phyloP scores from a whole-genome alignment of 2,329 filamentous ascomycete genomes.

The Lomentospora prolificans region DNA sequence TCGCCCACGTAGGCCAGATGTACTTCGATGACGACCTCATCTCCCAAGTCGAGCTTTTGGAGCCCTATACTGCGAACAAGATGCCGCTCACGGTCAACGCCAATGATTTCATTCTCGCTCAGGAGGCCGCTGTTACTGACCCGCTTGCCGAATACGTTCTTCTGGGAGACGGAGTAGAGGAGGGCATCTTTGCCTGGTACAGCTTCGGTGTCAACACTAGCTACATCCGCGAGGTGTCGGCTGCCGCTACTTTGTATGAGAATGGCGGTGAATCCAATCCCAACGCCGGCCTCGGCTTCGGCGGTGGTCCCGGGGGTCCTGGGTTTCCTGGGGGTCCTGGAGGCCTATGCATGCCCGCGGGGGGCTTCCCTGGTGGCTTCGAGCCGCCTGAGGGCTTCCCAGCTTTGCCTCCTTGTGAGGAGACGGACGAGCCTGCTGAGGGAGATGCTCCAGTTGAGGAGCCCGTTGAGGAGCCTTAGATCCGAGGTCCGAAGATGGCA shows the following conservation, averaged over 20 bases:
- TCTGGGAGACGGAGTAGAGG: constrained; percentile 39
- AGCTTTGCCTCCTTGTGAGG: background rate
- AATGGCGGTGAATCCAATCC: constrained; percentile 22
- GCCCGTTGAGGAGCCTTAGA: background rate
- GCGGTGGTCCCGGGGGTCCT: background rate
- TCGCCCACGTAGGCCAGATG: constrained; percentile 51
- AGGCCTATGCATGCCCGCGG: background rate
- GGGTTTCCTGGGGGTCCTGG: background rate
- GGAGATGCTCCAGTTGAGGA: background rate
- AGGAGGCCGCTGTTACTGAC: constrained; percentile 39
- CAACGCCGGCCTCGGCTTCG: background rate
- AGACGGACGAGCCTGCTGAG: background rate
- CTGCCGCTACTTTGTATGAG: constrained; percentile 23
- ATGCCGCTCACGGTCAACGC: constrained; percentile 36
- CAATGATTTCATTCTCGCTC: constrained; percentile 36
- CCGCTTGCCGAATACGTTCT: constrained; percentile 48
- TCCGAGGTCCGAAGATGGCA: background rate
- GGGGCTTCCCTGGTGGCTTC: background rate
- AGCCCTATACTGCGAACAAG: constrained; percentile 35
- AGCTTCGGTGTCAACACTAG: constrained; percentile 36
- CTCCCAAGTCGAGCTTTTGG: constrained; percentile 31
- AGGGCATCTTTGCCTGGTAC: constrained; percentile 46
- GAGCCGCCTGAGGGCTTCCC: background rate
- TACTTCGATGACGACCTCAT: constrained; percentile 51
- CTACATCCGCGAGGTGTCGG: constrained; percentile 14